Base-by-base conservation (phyloP, 208 protist genomes). In the Trypanosoma boissoni region DNA sequence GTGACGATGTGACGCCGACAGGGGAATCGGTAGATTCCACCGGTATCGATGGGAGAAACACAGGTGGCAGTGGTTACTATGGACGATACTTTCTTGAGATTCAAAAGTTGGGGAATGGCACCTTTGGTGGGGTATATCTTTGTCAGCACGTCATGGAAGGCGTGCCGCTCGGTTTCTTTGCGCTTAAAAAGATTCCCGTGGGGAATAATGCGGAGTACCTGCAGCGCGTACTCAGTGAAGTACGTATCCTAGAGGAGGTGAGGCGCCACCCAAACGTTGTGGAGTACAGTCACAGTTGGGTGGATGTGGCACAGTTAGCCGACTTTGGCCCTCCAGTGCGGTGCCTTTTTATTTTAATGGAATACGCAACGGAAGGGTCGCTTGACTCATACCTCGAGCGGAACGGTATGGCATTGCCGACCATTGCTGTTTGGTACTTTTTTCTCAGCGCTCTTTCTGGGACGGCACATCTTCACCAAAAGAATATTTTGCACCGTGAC, bases 111-210 rank as follows among this genome's bases (percentile, higher is more conserved):
- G 86, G 86, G 34, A 84, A 78, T 41, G 89, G 89, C 23, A 83
- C 78, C 55, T 96, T 80, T 76, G 89, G 89, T 20, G 86, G 83
- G 18, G 89, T 96, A 12, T 96, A 88, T 63, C 74, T 93, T 36
- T 93, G 86, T 57, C 76, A 85, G 51, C 89, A 96, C 71, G 58
- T 92, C 0, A 78, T 96, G 76, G 80, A 86, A 51, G 82, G 84
- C 58, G 69, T 88, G 12, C 60, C 78, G 46, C 74, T 96, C 1
- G 89, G 89, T 12, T 74, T 74, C 50, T 96, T 92, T 58, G 89
- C 89, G 28, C 58, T 96, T n/a, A 96, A 96, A 67, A 96, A 96
- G 68, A 87, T 96, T 32, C 89, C 89, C 4, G 82, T 96, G 28
- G 89, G 89, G 4, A 80, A 93, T 59, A 86, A 92, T 64, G 41